A percentile compares a stretch with the other conserved stretches of the same genome.
phyloP scores from a whole-genome alignment of 1,284 basidiomycete species.

The Boletellus dicymbophilus region DNA sequence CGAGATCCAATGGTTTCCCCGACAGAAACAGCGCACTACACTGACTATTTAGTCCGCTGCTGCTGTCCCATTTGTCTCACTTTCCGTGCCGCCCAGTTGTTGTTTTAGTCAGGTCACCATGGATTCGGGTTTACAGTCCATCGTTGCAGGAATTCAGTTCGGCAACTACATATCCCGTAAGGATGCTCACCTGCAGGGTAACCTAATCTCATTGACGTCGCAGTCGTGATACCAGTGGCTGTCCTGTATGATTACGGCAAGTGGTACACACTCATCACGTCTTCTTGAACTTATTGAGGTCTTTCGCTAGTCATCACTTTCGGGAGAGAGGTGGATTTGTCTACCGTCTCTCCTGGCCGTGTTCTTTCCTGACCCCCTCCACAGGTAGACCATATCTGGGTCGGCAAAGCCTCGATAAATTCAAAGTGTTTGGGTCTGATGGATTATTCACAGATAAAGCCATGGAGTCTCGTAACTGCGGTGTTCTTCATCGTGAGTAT shows the following conservation, averaged over 20 bases:
- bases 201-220: conserved; percentile 1
- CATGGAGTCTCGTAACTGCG: conserved; percentile 19
- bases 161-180: conserved; percentile 15
- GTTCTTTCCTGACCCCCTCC: neutral
- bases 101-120: conserved; percentile 1
- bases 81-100: too few species aligned
- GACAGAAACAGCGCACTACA: too few species aligned
- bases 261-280: neutral
- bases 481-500: conserved; percentile 21
- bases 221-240: conserved; percentile 12
- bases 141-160: conserved; percentile 13
- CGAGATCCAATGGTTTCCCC: too few species aligned
- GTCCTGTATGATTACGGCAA: conserved; percentile 23
- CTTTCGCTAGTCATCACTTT: conserved; percentile 16
- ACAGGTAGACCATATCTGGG: conserved; percentile 22
- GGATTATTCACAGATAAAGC: conserved; percentile 8
- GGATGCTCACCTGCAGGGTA: neutral
- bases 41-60: too few species aligned
- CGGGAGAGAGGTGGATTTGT: conserved; percentile 12
- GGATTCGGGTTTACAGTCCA: conserved; percentile 15
- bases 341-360: neutral
- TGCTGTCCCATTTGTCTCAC: too few species aligned
- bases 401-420: conserved; percentile 6
- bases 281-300: neutral
- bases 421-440: conserved; percentile 1